Conservation (phyloP, 768 basidiomycete genomes). For the Psilocybe cubensis region DNA sequence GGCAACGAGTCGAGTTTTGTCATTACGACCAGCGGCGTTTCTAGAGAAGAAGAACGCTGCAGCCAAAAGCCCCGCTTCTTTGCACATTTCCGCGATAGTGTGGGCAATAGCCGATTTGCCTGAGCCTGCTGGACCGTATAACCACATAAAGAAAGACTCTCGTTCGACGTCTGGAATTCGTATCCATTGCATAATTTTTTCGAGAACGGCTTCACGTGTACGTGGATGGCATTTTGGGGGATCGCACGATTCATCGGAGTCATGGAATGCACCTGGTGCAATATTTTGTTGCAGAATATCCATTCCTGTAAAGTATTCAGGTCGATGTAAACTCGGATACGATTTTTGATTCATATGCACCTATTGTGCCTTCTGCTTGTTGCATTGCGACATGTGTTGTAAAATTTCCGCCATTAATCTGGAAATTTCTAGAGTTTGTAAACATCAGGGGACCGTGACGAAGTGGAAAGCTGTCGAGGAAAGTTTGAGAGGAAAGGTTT, state of each 20-base stretch:
- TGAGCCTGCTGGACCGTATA: slow-evolving; percentile 9
- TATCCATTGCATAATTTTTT: neutral
- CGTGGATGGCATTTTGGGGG: slow-evolving; percentile 11
- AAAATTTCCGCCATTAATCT: too few relatives aligned
- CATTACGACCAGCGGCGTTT: neutral
- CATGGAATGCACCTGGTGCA: slow-evolving; percentile 7
- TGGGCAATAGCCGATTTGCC: slow-evolving; percentile 13
- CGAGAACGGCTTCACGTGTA: slow-evolving; percentile 2
- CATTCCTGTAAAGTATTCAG: neutral
- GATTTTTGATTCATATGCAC: too few relatives aligned
- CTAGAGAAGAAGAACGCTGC: slow-evolving; percentile 14
- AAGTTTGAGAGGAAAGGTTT: too few relatives aligned
- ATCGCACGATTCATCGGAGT: slow-evolving; percentile 9
- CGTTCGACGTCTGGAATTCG: neutral
- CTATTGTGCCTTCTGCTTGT: too few relatives aligned
- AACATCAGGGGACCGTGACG: too few relatives aligned
- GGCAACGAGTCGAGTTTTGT: neutral
- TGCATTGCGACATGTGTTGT: too few relatives aligned
- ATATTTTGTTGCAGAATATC: neutral
- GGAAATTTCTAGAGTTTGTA: too few relatives aligned
- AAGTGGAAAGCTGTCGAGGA: too few relatives aligned
- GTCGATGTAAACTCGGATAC: too few relatives aligned
- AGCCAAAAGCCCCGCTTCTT: neutral
- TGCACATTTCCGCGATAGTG: slow-evolving; percentile 6
- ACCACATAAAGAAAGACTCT: slow-evolving; percentile 4